These are phyloP conservation scores for Phellopilus nigrolimitatus DNA, from an alignment of 1,284 basidiomycete genomes.

Conservation along the genomic window DNA sequence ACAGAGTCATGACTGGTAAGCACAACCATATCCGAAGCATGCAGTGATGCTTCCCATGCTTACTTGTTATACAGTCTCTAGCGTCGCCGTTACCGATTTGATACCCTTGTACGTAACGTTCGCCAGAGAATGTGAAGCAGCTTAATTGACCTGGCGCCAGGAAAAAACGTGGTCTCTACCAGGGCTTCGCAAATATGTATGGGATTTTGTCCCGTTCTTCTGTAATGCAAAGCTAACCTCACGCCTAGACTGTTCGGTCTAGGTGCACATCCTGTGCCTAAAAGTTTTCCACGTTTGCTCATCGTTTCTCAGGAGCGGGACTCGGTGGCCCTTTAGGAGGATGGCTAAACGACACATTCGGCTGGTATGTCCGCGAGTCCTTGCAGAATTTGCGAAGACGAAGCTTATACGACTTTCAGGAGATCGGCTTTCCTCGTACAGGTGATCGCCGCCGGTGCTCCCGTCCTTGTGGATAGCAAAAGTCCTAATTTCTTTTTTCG, in stretches of 20 bases:
- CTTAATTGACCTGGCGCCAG: constrained; percentile 35
- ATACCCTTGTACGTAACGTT: constrained; percentile 66
- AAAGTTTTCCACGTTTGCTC: background rate
- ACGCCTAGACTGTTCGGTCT: constrained; percentile 62
- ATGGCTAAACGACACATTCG: constrained; percentile 77
- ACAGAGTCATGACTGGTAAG: constrained; percentile 77
- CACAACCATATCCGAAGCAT: constrained; percentile 22
- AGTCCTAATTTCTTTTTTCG: constrained; percentile 20
- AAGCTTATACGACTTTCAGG: constrained; percentile 37
- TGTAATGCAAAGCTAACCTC: constrained; percentile 5
- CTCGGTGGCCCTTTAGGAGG: constrained; percentile 90
- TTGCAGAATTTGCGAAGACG: constrained; percentile 11
- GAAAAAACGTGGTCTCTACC: constrained; percentile 82
- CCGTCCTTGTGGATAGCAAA: constrained; percentile 18
- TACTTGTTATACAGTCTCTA: constrained; percentile 53
- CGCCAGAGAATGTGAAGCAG: background rate
- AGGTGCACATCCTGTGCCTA: constrained; percentile 33
- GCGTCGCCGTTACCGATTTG: constrained; percentile 71
- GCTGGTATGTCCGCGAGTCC: constrained; percentile 56
- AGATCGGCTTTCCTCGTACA: constrained; percentile 65
- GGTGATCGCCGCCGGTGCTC: constrained; percentile 32
- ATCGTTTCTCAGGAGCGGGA: constrained; percentile 42
- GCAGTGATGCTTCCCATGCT: constrained; percentile 8
- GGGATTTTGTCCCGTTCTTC: constrained; percentile 25
- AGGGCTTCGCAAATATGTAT: constrained; percentile 85